Evolutionary conservation across 1,139 yeast genomes (phyloP).

Genomic region (Kodamaea ohmeri): DNA sequence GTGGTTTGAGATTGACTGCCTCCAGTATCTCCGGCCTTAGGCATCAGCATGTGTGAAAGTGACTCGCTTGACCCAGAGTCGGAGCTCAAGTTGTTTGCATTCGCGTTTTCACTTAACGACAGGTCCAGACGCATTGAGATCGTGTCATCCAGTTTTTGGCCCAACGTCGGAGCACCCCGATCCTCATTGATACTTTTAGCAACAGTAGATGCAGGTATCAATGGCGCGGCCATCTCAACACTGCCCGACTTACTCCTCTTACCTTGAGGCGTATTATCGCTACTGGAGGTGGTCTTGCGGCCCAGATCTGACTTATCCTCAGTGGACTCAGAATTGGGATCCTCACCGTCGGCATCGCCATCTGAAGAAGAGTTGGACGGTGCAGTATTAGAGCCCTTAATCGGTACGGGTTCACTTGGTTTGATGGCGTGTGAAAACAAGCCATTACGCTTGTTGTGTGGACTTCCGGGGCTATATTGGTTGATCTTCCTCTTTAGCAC

Average conservation of each 20-base stretch:
- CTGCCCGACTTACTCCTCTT: too few species aligned
- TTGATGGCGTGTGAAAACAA: constrained; percentile 23
- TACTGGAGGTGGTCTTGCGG: background rate
- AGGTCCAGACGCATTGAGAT: constrained; percentile 4
- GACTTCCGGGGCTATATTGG: constrained; percentile 8
- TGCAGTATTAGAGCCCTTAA: constrained; percentile 2
- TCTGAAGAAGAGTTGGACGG: background rate
- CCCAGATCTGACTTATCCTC: constrained; percentile 9
- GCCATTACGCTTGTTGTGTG: constrained; percentile 11
- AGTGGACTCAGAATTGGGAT: constrained; percentile 6
- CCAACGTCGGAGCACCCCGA: background rate
- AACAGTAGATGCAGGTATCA: constrained; percentile 1
- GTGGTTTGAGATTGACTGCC: constrained; percentile 1
- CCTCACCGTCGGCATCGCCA: constrained; percentile 6
- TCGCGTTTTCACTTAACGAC: constrained; percentile 1
- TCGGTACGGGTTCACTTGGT: constrained; percentile 24
- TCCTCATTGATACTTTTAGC: background rate
- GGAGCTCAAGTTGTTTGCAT: constrained; percentile 3
- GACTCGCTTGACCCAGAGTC: constrained; percentile 1
- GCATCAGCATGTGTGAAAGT: constrained; percentile 1
- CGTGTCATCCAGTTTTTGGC: constrained; percentile 1
- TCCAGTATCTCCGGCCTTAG: background rate
- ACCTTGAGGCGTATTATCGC: too few species aligned
- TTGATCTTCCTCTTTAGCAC: constrained; percentile 19
- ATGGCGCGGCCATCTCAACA: constrained; percentile 5